These are phyloP conservation scores for Tubosaeta sp. DNA, from an alignment of 768 basidiomycete genomes.

Conservation along the genomic window DNA sequence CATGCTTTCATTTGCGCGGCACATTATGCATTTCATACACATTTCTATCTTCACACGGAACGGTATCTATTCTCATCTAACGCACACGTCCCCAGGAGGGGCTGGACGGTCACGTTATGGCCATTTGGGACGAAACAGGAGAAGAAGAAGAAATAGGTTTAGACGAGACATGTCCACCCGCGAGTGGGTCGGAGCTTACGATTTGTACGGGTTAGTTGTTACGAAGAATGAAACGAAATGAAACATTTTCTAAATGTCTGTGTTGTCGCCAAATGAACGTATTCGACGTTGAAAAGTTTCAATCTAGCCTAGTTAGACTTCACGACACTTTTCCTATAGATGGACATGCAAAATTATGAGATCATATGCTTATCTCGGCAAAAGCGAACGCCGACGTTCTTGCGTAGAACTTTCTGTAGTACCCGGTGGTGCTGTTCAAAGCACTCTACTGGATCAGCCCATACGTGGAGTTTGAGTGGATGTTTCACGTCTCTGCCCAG, in stretches of 20 bases:
- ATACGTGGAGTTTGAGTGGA: constrained; percentile 6
- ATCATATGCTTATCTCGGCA: not conserved
- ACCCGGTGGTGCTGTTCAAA: not conserved
- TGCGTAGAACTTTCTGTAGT: not conserved
- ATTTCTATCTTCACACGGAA: constrained; percentile 22
- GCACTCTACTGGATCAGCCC: not conserved
- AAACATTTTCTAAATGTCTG: constrained; percentile 27
- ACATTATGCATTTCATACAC: constrained; percentile 29
- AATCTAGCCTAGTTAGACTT: not conserved
- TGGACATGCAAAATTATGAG: not conserved
- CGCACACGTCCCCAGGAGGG: constrained; percentile 25
- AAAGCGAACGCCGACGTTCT: not conserved
- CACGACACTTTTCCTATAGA: not conserved
- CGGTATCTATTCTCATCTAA: constrained; percentile 31
- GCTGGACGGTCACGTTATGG: constrained; percentile 10
- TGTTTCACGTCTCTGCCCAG: constrained; percentile 9
- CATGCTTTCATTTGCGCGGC: constrained; percentile 20
- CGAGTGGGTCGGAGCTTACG: constrained; percentile 19
- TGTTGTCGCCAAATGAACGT: not conserved
- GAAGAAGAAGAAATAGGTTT: constrained; percentile 12
- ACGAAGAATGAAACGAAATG: constrained; percentile 45
- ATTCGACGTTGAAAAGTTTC: not conserved
- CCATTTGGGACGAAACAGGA: constrained; percentile 8
- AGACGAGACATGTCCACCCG: constrained; percentile 12
- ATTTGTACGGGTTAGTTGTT: constrained; percentile 21